A percentile compares a stretch with the other conserved stretches of the same genome.
Conservation (phyloP, 371 early-diverging fungal species). For the Neoconidiobolus thromboides region DNA sequence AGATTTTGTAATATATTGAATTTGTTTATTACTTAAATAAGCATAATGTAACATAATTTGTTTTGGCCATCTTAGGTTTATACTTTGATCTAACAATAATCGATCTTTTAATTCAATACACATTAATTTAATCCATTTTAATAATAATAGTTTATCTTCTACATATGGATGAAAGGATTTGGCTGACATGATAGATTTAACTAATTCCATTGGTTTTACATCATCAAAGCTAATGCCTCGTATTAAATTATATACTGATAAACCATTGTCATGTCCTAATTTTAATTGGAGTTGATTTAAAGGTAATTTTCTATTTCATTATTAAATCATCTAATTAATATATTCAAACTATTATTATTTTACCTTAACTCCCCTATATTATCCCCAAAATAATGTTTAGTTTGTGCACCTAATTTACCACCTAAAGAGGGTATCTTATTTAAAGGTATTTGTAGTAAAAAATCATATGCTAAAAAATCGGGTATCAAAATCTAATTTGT, state of each 20-base stretch:
- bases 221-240: not conserved
- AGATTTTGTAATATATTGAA: no score
- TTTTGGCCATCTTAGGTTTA: no score
- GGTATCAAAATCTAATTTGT: not conserved
- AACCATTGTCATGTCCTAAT: not conserved
- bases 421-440: not conserved
- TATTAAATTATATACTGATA: not conserved
- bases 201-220: not conserved
- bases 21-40: no score
- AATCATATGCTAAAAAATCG: not conserved
- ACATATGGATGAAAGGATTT: no score
- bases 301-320: no score
- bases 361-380: not conserved
- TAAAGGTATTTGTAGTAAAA: not conserved
- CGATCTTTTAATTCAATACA: no score
- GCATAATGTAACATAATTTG: no score
- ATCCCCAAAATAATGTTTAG: not conserved
- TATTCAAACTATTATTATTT: not conserved
- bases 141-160: no score
- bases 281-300: not conserved
- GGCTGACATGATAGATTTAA: no score
- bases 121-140: no score
- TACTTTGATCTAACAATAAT: no score
- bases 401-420: not conserved
- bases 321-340: no score